Percentiles rank a stretch among this genome's conserved stretches.
phyloP scores from a whole-genome alignment of 208 protist genomes.

The Crithidia acanthocephali region DNA sequence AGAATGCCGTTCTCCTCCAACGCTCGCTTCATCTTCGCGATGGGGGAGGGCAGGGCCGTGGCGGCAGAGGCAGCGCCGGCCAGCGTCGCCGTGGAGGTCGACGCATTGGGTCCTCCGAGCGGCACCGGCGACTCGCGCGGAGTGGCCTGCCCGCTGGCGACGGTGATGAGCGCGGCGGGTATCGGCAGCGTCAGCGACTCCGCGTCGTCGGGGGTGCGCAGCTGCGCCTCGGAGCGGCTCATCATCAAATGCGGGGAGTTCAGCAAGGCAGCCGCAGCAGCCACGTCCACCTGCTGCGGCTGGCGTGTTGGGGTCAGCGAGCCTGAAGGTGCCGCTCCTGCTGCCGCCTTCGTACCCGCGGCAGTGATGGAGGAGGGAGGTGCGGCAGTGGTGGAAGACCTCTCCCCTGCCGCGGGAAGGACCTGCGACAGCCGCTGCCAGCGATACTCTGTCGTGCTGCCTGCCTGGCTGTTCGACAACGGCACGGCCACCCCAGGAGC shows the following conservation, averaged over 20 bases:
- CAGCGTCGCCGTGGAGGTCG: not conserved
- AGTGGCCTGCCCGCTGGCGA: constrained; percentile 8
- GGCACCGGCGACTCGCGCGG: constrained; percentile 3
- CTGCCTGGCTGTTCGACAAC: not conserved
- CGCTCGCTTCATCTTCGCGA: constrained; percentile 19
- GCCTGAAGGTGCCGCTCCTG: not conserved
- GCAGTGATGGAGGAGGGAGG: not conserved
- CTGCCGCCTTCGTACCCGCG: not conserved
- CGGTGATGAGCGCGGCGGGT: not conserved
- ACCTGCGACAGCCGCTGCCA: constrained; percentile 37
- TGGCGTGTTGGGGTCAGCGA: constrained; percentile 9
- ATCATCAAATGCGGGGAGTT: constrained; percentile 11
- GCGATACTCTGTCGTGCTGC: constrained; percentile 27
- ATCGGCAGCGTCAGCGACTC: constrained; percentile 7
- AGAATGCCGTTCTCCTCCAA: constrained; percentile 20
- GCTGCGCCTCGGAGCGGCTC: constrained; percentile 13
- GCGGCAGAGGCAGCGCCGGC: not conserved
- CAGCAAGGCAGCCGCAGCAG: not conserved
- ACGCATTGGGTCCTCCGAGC: not conserved
- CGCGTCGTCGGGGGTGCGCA: constrained; percentile 8
- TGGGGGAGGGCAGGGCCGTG: constrained; percentile 1
- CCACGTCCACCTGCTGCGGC: constrained; percentile 12
- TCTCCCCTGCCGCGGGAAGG: constrained; percentile 2
- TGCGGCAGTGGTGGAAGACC: not conserved
- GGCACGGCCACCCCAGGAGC: not conserved